A percentile compares a stretch with the other conserved stretches of the same genome.
phyloP scores from a whole-genome alignment of 306 rosid genomes.

The Malus sieversii region DNA sequence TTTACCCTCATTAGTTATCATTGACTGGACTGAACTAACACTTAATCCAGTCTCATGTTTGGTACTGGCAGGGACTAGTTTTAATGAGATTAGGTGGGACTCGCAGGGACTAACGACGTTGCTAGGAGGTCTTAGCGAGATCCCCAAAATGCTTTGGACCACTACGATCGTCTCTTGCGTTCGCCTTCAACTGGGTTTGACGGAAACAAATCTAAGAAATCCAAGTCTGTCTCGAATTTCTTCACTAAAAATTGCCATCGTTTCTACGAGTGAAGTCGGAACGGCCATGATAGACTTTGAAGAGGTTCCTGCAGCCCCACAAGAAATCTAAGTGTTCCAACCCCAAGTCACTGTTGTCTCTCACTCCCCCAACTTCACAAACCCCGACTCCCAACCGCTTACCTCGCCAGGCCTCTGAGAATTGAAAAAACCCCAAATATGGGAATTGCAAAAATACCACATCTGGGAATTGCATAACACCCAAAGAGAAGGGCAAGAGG shows the following conservation, averaged over 20 bases:
- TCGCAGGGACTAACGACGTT: no score
- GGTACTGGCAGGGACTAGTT: no score
- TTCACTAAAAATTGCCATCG: no score
- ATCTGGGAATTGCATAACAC: not conserved
- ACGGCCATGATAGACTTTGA: conserved; percentile 51
- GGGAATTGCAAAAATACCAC: not conserved
- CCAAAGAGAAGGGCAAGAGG: not conserved
- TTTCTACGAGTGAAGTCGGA: not conserved
- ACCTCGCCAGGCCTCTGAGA: conserved; percentile 26
- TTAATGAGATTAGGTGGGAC: no score
- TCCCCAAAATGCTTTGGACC: no score
- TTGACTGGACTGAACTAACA: no score
- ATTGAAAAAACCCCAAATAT: conserved; percentile 9
- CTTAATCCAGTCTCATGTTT: no score
- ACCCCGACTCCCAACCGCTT: conserved; percentile 48
- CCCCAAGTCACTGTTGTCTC: conserved; percentile 21
- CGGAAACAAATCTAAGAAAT: no score
- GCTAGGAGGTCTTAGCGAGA: no score
- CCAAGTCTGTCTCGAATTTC: not conserved
- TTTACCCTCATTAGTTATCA: no score
- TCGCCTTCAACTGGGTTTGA: no score
- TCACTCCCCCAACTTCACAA: conserved; percentile 46
- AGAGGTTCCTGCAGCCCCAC: conserved; percentile 30
- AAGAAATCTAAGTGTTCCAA: conserved; percentile 21
- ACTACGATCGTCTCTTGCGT: no score